Evolutionary conservation across 768 basidiomycete genomes (phyloP).

Genomic region (Tricholoma flavovirens): DNA sequence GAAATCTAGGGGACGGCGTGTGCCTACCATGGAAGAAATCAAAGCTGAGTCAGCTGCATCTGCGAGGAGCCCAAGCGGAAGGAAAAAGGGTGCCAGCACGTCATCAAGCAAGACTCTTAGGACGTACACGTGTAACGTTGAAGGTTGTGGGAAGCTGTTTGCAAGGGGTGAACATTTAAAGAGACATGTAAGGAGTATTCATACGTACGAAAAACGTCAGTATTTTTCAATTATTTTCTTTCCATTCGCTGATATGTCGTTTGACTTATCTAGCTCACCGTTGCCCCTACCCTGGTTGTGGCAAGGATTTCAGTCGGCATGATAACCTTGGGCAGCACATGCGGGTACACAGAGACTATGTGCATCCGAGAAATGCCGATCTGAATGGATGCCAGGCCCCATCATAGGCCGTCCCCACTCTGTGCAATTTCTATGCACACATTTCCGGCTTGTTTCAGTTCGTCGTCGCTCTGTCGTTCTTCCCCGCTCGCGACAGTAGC

Average conservation of each 20-base stretch:
- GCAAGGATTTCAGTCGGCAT: constrained; percentile 79
- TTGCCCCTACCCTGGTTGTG: constrained; percentile 76
- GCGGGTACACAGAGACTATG: constrained; percentile 65
- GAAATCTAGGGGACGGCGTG: constrained; percentile 41
- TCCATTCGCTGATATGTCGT: neutral
- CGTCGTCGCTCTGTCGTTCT: neutral
- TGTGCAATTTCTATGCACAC: neutral
- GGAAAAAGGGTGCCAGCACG: constrained; percentile 5
- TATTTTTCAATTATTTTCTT: constrained; percentile 8
- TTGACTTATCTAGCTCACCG: constrained; percentile 53
- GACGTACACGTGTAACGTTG: constrained; percentile 59
- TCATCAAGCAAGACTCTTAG: constrained; percentile 25
- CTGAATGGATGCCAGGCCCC: constrained; percentile 6
- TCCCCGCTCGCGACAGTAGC: neutral
- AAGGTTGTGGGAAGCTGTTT: constrained; percentile 76
- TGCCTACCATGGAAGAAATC: constrained; percentile 34
- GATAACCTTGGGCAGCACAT: constrained; percentile 89
- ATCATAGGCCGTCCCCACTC: neutral
- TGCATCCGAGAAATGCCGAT: constrained; percentile 20
- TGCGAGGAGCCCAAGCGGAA: constrained; percentile 13
- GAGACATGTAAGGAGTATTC: constrained; percentile 73
- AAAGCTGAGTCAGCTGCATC: constrained; percentile 5
- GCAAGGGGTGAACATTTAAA: constrained; percentile 77
- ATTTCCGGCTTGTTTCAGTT: neutral
- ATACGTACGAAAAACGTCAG: constrained; percentile 83